Conservation (phyloP, 371 early-diverging fungal genomes). For the Mortierella sp. region DNA sequence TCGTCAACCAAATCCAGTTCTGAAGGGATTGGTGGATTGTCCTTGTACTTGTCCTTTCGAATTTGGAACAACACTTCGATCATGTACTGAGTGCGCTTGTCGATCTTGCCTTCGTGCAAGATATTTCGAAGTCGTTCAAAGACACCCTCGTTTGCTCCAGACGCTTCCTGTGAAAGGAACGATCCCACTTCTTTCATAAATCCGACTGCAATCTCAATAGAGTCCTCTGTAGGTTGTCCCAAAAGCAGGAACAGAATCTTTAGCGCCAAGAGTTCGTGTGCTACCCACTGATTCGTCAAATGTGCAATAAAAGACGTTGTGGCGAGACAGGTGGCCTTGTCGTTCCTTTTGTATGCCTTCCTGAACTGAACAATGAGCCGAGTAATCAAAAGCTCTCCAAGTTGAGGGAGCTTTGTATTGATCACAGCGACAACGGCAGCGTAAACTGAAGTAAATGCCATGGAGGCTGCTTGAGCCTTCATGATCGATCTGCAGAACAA, state of each 20-base stretch:
- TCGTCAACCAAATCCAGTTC: conserved; percentile 97
- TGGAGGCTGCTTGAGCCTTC: conserved; percentile 93
- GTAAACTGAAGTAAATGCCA: conserved; percentile 93
- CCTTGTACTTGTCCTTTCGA: conserved; percentile 94
- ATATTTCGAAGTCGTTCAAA: conserved; percentile 94
- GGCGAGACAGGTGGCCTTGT: conserved; percentile 89
- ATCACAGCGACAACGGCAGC: conserved; percentile 89
- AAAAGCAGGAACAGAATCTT: conserved; percentile 88
- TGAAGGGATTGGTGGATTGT: conserved; percentile 74
- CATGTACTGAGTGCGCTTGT: conserved; percentile 97
- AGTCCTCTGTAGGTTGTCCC: conserved; percentile 95
- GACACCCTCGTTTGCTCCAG: conserved; percentile 86
- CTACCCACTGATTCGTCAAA: conserved; percentile 91
- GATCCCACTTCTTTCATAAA: conserved; percentile 94
- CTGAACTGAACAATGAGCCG: conserved; percentile 92
- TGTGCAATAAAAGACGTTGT: conserved; percentile 92
- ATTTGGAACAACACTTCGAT: conserved; percentile 97
- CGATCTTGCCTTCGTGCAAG: conserved; percentile 93
- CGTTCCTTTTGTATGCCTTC: conserved; percentile 90
- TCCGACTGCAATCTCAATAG: conserved; percentile 97
- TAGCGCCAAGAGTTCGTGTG: conserved; percentile 89
- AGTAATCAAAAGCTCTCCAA: conserved; percentile 90
- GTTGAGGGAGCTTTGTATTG: conserved; percentile 92
- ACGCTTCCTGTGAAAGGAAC: conserved; percentile 80
- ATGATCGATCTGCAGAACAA: conserved; percentile 88